These are phyloP conservation scores for Russula earlei DNA, from an alignment of 768 basidiomycete genomes.

Conservation along the genomic window DNA sequence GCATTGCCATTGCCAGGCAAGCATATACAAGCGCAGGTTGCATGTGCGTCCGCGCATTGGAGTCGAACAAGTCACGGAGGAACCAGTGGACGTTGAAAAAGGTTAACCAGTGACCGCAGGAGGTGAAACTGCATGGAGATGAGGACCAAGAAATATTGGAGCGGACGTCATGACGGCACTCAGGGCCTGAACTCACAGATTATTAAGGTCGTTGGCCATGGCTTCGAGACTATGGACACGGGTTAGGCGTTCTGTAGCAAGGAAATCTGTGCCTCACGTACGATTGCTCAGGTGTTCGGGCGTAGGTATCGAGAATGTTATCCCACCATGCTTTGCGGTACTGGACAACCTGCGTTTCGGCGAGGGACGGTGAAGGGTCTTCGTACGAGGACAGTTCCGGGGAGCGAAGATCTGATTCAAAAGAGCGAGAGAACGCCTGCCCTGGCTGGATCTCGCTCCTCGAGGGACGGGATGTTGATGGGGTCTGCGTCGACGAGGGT, in stretches of 20 bases:
- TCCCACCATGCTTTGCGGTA: slow-evolving; percentile 42
- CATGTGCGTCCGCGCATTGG: slow-evolving; percentile 43
- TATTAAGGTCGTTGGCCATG: slow-evolving; percentile 41
- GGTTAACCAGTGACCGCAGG: slow-evolving; percentile 56
- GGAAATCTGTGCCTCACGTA: slow-evolving; percentile 22
- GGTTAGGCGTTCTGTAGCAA: not conserved
- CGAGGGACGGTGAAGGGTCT: slow-evolving; percentile 11
- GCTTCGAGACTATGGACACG: slow-evolving; percentile 33
- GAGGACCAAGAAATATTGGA: not conserved
- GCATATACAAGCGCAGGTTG: slow-evolving; percentile 67
- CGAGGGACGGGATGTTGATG: slow-evolving; percentile 14
- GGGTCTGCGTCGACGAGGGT: slow-evolving; percentile 6
- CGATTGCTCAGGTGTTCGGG: slow-evolving; percentile 35
- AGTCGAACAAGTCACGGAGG: slow-evolving; percentile 40
- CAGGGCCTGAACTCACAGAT: slow-evolving; percentile 35
- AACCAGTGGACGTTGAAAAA: slow-evolving; percentile 56
- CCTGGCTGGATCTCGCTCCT: slow-evolving; percentile 19
- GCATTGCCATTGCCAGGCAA: slow-evolving; percentile 56
- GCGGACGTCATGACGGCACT: not conserved
- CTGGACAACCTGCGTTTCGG: slow-evolving; percentile 25
- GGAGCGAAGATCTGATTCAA: slow-evolving; percentile 19
- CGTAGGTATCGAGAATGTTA: slow-evolving; percentile 35
- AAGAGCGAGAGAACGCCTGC: slow-evolving; percentile 24
- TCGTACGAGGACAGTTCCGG: slow-evolving; percentile 8
- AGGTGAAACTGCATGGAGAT: slow-evolving; percentile 42